Base-by-base conservation (phyloP, 768 basidiomycete species). In the Panaeolus cyanescens region DNA sequence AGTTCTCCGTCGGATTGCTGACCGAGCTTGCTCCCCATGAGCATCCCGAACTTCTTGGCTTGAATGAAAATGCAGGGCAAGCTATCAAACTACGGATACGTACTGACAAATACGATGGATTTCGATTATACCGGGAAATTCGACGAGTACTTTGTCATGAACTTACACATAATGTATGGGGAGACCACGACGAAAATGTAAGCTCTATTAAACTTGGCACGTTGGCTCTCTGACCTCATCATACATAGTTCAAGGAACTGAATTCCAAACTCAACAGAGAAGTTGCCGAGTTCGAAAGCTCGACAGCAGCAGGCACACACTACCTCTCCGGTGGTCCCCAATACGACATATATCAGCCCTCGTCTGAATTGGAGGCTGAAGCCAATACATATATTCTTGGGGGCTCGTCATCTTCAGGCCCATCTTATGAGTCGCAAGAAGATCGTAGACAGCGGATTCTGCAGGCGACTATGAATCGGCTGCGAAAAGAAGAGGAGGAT, bases 21-120 rank as follows among this genome's bases (percentile, higher is more conserved):
- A 92, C 90, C 1, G 91, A 93, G 72, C 83, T 93, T 17, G 90
- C 90, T 15, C 91, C 91, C 0, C 90, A 90, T 60, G 90, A 92
- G 68, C 81, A 88, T 60, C 90, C 90, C 0, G 76, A 84, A 30
- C 72, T 92, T 9, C 78, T 91, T 3, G 91, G 92, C 0, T 77
- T 91, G 36, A 92, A 92, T 66, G 81, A 81, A 54, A 85, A 85
- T 54, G 77, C 72, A 0, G 90, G 91, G 0, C 75, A 85, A 65
- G 73, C 79, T 20, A 90, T 93, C 65, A 88, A 87, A 68, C 74
- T 92, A 2, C 83, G 90, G 17, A 68, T 92, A 54, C 78, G 91
- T 19, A 92, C 91, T 19, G 81, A 92, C 67, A 75, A 71, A 4
- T 91, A 90, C 65, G 89, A 90, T 62, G 91, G 90, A 9, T 91